Percentiles rank a stretch among this genome's conserved stretches.
Conservation (phyloP, 495 filamentous ascomycete species). For the Cercophora sp. region DNA sequence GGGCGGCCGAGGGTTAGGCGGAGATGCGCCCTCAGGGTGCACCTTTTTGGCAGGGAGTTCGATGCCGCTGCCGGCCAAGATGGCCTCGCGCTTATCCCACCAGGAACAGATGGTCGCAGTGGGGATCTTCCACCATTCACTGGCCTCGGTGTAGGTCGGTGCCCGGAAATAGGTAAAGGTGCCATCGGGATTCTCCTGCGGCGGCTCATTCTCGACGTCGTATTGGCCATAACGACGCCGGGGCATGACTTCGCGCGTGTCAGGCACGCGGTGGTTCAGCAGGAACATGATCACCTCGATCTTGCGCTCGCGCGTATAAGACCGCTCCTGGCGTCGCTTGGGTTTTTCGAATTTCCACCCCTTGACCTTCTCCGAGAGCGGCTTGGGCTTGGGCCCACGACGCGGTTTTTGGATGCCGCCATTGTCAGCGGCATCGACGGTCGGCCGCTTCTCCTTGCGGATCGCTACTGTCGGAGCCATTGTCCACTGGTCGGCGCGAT, state of each 20-base stretch:
- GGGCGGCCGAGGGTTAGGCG: background rate
- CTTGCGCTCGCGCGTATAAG: slow-evolving; percentile 24
- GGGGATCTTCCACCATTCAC: slow-evolving; percentile 24
- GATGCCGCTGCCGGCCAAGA: slow-evolving; percentile 24
- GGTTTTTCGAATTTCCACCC: slow-evolving; percentile 17
- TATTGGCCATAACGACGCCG: slow-evolving; percentile 24
- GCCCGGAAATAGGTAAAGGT: slow-evolving; percentile 20
- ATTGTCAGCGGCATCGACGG: background rate
- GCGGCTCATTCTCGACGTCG: slow-evolving; percentile 6
- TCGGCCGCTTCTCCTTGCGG: background rate
- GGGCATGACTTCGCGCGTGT: slow-evolving; percentile 1
- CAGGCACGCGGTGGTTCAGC: slow-evolving; percentile 21
- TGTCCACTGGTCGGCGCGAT: background rate
- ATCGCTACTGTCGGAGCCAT: too few species aligned
- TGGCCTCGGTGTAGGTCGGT: slow-evolving; percentile 26
- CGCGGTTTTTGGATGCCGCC: slow-evolving; percentile 11
- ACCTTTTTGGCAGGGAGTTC: slow-evolving; percentile 5
- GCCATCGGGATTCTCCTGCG: slow-evolving; percentile 9
- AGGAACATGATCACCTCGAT: slow-evolving; percentile 28
- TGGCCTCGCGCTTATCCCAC: slow-evolving; percentile 28
- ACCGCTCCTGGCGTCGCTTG: slow-evolving; percentile 19
- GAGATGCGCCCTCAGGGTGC: background rate
- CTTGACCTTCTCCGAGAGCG: slow-evolving; percentile 16
- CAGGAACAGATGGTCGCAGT: slow-evolving; percentile 24
- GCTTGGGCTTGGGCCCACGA: slow-evolving; percentile 19